Base-by-base conservation (phyloP, 441 rosid species). In the Aleurites moluccanus region DNA sequence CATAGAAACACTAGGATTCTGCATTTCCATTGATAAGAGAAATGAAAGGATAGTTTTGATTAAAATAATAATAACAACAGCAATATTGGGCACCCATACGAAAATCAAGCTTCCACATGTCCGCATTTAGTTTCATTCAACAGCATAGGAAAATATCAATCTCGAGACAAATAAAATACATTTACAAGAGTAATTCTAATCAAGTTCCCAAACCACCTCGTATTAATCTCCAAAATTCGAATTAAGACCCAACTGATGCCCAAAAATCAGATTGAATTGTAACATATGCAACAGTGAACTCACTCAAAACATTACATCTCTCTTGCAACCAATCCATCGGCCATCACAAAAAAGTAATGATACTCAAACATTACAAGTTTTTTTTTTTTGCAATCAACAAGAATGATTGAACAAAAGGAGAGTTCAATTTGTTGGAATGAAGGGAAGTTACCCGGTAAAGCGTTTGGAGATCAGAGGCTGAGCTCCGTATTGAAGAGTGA, bases 391-490 rank as follows among this genome's bases (percentile, higher is more conserved):
- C 28, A 35, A 64, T 25, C 62, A 25, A 33, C 23, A 55, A 5
- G 9, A 14, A 27, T 3, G 30, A 10, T 53, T 30, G 21, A 44
- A 23, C 11, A 53, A 8, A 64, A 21, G 27, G 47, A 27, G 30
- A 28, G n/a, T 52, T 52, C 3, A 63, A 33, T 5, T n/a, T 6
- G 60, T 55, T n/a, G 3, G 21, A 55, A 55, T 23, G 63, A 27
- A 61, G 60, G 21, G 45, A 27, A 6, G n/a, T 64, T 73, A 93
- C 99, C 97, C 83, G 75, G 82, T 86, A 85, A 86, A 96, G 80
- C 97, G 87, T 80, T 92, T 96, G 86, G 99, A 91, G 85, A 96
- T 88, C 71, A 96, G 84, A 84, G 99, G 99, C 80, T 96, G 99
- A 44, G 90, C 91, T 44, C 97, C 98, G 79, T 96, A 96, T 82